Conservation (phyloP, 1,284 basidiomycete genomes). For the Xerocomus subilludens region DNA sequence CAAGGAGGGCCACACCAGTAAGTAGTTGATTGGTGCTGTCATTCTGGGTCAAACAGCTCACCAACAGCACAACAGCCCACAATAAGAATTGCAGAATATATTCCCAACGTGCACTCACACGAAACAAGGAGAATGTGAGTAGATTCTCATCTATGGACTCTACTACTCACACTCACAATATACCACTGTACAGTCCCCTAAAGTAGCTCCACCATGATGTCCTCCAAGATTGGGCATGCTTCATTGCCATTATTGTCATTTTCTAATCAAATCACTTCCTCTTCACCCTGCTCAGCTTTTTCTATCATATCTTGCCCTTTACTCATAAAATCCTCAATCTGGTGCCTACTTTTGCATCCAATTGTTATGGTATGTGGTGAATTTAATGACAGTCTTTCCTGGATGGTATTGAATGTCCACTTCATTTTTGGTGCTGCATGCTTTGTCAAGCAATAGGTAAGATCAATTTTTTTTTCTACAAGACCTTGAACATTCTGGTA, state of each 20-base stretch:
- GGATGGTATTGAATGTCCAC: neutral
- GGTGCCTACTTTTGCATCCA: neutral
- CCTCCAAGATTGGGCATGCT: neutral
- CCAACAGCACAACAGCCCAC: neutral
- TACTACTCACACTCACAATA: too few relatives aligned
- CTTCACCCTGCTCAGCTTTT: neutral
- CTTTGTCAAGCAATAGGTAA: neutral
- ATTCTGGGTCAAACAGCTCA: neutral
- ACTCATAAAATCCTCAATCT: neutral
- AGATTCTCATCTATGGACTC: too few relatives aligned
- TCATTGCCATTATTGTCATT: neutral
- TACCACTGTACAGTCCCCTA: neutral
- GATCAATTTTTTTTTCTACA: neutral
- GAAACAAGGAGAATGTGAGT: too few relatives aligned
- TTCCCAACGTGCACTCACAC: too few relatives aligned
- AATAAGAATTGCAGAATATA: neutral
- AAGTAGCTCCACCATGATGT: slow-evolving; percentile 2
- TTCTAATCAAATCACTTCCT: neutral
- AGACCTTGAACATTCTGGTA: neutral
- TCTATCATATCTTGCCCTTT: slow-evolving; percentile 10
- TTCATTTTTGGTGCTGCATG: neutral
- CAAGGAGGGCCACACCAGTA: slow-evolving; percentile 1
- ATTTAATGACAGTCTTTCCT: neutral
- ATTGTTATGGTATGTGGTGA: neutral
- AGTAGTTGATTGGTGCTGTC: neutral